Base-by-base conservation (phyloP, 225 moss, liverwort and hornwort species). In the Physcomitrium patens region DNA sequence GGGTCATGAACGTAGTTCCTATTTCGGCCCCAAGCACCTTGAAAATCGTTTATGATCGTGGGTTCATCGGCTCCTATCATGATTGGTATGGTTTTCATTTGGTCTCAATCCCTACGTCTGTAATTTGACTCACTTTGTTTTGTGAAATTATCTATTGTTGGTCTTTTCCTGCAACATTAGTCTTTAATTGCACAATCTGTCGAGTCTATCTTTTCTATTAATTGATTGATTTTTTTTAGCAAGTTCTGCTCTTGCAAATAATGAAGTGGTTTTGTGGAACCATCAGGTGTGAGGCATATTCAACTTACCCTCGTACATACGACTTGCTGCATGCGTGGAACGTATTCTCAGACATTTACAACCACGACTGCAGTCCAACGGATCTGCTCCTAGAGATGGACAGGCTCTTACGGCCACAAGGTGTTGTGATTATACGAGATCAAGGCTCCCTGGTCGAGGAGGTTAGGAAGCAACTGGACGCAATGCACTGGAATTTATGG, bases 341-440 rank as follows among this genome's bases (percentile, higher is more conserved):
- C 60, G 90, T 97, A 0, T 89, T 97, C 71, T 92, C 94, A 12
- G 89, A 94, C 57, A 84, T 97, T n/a, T 92, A 97, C 77, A 89
- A 94, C 41, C 89, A 91, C 28, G 96, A 91, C 28, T 94, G 94
- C 84, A 94, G 96, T 65, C 75, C 84, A 42, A 88, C 84, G 52
- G 94, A 97, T 71, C 76, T 97, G 60, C 84, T 97, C 54, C 90
- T 97, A 26, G 96, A 97, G 82, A 93, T 97, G 94, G 96, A 97
- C 76, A 85, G 96, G 7, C 80, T 97, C 14, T 28, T 93, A 23
- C 91, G 96, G 65, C 96, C 96, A 3, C 77, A 84, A 75, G 96
- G 96, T 15, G 84, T 94, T 43, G 80, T 94, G 28, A 97, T 97
- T 20, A 87, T 97, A 22, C 88, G 96, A 31, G 96, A 97, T 74